Evolutionary conservation across 2,329 filamentous ascomycete genomes (phyloP), one percentile per base, ranked within the genome.

Genomic region (Phyllosticta citriasiana): DNA sequence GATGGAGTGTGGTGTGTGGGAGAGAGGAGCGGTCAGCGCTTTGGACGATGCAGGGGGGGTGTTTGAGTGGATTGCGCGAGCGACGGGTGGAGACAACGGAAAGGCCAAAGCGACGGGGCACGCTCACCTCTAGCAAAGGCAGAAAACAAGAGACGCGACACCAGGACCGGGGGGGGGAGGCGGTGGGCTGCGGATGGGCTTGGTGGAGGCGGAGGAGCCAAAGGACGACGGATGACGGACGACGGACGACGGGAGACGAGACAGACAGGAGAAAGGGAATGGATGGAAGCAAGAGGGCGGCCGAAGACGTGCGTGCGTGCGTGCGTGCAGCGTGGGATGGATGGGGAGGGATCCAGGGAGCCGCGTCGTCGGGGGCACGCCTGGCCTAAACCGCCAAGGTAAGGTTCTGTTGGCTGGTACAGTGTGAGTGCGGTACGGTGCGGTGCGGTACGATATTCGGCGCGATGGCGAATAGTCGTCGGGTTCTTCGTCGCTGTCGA

Each of bases 11-110:
- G 47, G 55, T 57, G 55, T 57, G 60, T 61, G 60, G 60, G 50
- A 16, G 51, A 25, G 59, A 61, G 59, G 59, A 54, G 59, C 59
- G 59, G 59, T 61, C 59, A 61, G 55, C 59, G 59, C 54, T 61
- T 54, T 40, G 33, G 33, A 40, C 33, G 59, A 61, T 51, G 59
- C 59, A 61, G 59, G 59, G 59, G 59, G 59, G 59, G 55, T 1
- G 19, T 22, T 53, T 35, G 54, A 56, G 59, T 61, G 58, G 58
- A 60, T 53, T 60, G 33, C 33, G 33, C 33, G 33, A 12, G 33
- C 33, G 33, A 40, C 33, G 33, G 14, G 33, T 40, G 33, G 33
- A 40, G 33, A 40, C 33, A 40, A 40, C 33, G 14, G 14, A 40
- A 40, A 16, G 33, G 33, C 10, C 33, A 40, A 40, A 40, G 33